Evolutionary conservation across 768 basidiomycete genomes (phyloP).

Genomic region (Psilocybe cubensis): DNA sequence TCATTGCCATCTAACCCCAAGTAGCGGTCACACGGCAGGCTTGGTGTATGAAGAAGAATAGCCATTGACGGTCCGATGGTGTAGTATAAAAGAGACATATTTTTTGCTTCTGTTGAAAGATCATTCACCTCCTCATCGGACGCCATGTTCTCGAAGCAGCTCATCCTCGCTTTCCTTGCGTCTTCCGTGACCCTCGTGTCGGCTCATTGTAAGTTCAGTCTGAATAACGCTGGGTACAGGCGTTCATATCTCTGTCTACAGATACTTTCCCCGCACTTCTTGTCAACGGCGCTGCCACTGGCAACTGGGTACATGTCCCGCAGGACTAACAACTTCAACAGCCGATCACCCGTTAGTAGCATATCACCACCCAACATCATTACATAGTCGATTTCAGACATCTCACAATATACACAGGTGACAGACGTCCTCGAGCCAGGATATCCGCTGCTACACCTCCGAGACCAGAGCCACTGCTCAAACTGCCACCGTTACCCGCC

Average conservation of each 20-base stretch:
- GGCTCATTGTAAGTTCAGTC: not conserved
- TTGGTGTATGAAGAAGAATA: not conserved
- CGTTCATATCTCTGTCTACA: conserved; percentile 9
- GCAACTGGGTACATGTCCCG: conserved; percentile 45
- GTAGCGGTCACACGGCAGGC: not conserved
- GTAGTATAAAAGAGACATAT: conserved; percentile 1
- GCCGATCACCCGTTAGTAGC: conserved; percentile 34
- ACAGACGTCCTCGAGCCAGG: conserved; percentile 45
- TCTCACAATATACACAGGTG: conserved; percentile 27
- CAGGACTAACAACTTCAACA: conserved; percentile 47
- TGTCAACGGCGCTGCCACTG: conserved; percentile 38
- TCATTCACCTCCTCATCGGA: not conserved
- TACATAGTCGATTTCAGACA: not conserved
- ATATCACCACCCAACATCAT: not conserved
- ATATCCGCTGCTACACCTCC: conserved; percentile 50
- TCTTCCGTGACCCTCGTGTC: not conserved
- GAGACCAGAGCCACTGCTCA: conserved; percentile 39
- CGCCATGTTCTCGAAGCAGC: conserved; percentile 3
- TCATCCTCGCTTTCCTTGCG: not conserved
- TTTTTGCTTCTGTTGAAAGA: not conserved
- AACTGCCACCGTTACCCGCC: conserved; percentile 46
- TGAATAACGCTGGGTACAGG: not conserved
- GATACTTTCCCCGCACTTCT: conserved; percentile 49
- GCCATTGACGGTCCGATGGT: not conserved
- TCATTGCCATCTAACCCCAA: not conserved